phyloP scores from a whole-genome alignment of 768 basidiomycete genomes.

The Crassisporium funariophilum region DNA sequence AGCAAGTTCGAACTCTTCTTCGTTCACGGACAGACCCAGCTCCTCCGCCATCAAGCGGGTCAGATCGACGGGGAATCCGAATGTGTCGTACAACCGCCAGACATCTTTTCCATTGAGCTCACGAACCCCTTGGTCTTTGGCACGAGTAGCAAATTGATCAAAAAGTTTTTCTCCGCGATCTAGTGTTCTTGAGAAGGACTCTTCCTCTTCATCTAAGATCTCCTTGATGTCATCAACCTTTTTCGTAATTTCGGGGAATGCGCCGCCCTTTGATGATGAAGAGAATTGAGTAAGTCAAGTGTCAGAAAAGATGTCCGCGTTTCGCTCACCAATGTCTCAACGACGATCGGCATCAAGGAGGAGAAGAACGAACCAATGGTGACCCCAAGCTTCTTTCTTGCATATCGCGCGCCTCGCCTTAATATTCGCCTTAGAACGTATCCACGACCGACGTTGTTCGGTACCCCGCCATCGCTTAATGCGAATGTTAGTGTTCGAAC shows the following conservation, averaged over 20 bases:
- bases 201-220: conserved; percentile 96
- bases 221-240: conserved; percentile 85
- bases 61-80: conserved; percentile 96
- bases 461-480: conserved; percentile 93
- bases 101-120: conserved; percentile 89
- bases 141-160: conserved; percentile 77
- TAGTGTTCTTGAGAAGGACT: conserved; percentile 95
- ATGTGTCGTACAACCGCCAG: conserved; percentile 97
- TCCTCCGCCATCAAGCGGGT: conserved; percentile 98
- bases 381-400: conserved; percentile 91
- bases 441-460: conserved; percentile 94
- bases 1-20: conserved; percentile 87
- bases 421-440: conserved; percentile 96
- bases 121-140: conserved; percentile 60
- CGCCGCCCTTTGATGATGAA: conserved; percentile 56
- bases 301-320: not conserved
- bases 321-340: conserved; percentile 78
- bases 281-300: not conserved
- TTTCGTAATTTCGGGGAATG: conserved; percentile 93
- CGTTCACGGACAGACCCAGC: conserved; percentile 79
- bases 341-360: conserved; percentile 83
- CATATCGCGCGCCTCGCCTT: conserved; percentile 92
- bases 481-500: conserved; percentile 95
- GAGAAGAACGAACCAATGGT: conserved; percentile 96
- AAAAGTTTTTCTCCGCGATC: conserved; percentile 97